phyloP scores from a whole-genome alignment of 768 basidiomycete species.

The Trametes punicea region DNA sequence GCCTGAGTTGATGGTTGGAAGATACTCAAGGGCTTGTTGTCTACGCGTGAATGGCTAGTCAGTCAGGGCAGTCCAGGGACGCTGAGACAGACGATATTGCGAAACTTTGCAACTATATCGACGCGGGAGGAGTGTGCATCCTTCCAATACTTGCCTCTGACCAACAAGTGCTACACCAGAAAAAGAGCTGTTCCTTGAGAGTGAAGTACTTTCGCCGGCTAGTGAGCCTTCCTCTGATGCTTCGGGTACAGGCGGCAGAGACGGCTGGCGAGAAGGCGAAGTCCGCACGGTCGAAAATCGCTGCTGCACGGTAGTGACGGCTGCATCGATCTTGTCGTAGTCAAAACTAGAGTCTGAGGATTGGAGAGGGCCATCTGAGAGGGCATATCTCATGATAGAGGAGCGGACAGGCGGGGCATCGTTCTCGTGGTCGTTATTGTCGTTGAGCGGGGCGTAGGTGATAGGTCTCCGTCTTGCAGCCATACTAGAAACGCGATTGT shows the following conservation, averaged over 20 bases:
- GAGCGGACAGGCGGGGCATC: constrained; percentile 10
- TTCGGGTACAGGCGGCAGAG: constrained; percentile 24
- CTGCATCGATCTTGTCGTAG: constrained; percentile 4
- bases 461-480: constrained; percentile 13
- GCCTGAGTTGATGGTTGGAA: constrained; percentile 34
- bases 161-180: constrained; percentile 14
- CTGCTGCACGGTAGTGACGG: constrained; percentile 2
- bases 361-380: constrained; percentile 3
- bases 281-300: constrained; percentile 11
- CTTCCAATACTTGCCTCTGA: constrained; percentile 2
- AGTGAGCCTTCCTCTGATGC: constrained; percentile 24
- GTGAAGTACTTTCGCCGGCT: constrained; percentile 19
- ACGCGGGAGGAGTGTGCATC: no score
- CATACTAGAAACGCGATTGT: no score
- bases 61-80: neutral
- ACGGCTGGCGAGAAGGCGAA: constrained; percentile 19
- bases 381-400: constrained; percentile 16
- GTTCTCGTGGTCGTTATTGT: constrained; percentile 8
- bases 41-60: neutral
- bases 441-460: constrained; percentile 16
- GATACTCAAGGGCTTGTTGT: constrained; percentile 6
- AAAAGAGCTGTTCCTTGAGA: constrained; percentile 20
- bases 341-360: constrained; percentile 5
- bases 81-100: no score
- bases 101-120: no score